phyloP scores from a whole-genome alignment of 176 grass and related monocot genomes.

The Musa schizocarpa region DNA sequence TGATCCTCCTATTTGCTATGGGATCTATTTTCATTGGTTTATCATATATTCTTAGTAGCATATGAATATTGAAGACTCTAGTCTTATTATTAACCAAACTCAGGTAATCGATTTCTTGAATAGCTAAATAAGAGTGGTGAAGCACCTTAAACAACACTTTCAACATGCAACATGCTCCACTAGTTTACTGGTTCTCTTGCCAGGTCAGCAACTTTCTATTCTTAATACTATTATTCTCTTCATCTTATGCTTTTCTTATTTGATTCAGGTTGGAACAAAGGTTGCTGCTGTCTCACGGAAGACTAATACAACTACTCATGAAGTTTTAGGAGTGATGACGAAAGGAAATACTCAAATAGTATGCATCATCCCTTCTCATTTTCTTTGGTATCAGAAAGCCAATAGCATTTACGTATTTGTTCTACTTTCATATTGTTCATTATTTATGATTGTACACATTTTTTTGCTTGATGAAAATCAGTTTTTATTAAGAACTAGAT shows the following conservation, averaged over 20 bases:
- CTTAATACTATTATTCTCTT: neutral
- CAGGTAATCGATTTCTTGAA: neutral
- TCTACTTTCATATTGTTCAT: neutral
- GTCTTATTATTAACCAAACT: neutral
- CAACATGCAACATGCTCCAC: neutral
- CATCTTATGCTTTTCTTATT: constrained; percentile 2
- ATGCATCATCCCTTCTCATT: constrained; percentile 22
- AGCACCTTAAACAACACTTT: neutral
- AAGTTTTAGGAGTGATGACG: constrained; percentile 85
- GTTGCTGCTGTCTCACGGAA: constrained; percentile 91
- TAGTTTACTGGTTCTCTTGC: neutral
- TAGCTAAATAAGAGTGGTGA: neutral
- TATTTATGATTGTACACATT: neutral
- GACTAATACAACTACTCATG: constrained; percentile 95
- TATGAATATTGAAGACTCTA: too few relatives aligned
- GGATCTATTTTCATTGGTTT: neutral
- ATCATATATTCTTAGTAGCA: neutral
- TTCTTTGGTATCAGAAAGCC: neutral
- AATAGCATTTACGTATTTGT: neutral
- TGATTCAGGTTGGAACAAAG: constrained; percentile 75
- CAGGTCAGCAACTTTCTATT: too few relatives aligned
- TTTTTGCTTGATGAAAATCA: neutral
- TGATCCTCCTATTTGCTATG: neutral
- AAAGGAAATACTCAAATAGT: constrained; percentile 93
- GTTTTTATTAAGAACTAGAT: neutral